Conservation (phyloP, 495 filamentous ascomycete genomes). For the Hypoxylon fragiforme region DNA sequence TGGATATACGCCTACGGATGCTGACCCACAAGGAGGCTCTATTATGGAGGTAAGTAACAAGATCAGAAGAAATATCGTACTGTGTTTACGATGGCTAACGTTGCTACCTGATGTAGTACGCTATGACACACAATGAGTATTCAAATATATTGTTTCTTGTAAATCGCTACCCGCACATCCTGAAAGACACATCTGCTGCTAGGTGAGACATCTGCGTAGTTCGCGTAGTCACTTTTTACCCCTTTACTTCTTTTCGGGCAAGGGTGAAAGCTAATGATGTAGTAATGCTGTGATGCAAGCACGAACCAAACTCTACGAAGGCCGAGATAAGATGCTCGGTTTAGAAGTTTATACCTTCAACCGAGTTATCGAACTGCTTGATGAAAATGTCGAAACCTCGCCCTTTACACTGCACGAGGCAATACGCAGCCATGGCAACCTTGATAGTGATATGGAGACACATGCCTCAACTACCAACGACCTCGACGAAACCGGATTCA, state of each 20-base stretch:
- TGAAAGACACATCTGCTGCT: neutral
- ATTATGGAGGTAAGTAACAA: neutral
- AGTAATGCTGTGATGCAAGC: neutral
- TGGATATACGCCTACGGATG: conserved; percentile 2
- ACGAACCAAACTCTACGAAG: neutral
- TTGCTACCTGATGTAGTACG: neutral
- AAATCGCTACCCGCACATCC: neutral
- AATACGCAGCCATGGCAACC: neutral
- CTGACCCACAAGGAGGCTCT: conserved; percentile 6
- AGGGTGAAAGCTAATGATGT: neutral
- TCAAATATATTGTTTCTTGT: neutral
- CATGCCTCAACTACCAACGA: conserved; percentile 1
- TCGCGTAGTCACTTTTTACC: too few species aligned
- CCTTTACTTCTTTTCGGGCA: neutral
- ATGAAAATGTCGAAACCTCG: neutral
- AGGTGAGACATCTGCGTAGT: too few species aligned
- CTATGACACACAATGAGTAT: neutral
- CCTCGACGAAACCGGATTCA: neutral
- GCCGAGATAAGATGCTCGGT: neutral
- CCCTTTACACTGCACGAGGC: neutral
- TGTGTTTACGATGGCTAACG: too few species aligned
- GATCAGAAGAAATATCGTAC: too few species aligned
- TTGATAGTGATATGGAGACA: neutral
- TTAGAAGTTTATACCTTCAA: neutral
- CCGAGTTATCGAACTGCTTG: conserved; percentile 1